Base-by-base conservation (phyloP, 1,139 yeast genomes). In the Suhomyces maxii region DNA sequence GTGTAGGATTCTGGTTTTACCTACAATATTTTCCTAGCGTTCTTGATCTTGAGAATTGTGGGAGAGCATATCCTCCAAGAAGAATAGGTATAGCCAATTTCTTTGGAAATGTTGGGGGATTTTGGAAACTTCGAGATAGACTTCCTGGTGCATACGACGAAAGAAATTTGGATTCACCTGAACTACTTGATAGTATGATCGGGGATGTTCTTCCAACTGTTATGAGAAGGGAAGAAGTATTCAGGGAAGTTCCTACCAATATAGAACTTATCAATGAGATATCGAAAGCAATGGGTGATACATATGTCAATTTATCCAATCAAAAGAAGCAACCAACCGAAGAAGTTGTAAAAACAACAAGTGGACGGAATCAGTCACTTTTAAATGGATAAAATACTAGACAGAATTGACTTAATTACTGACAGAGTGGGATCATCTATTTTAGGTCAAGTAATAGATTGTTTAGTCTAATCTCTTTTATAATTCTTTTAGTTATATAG, bases 41-140 rank as follows among this genome's bases (percentile, higher is more conserved):
- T 1, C 60, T 56, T 40, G 53, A 59, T 28, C 48, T 66, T 23
- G 49, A 56, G 32, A 71, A 71, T 50, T 46, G 62, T 13, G 80
- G 79, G 0, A 53, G 73, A 50, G 77, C 82, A 0, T 71, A 65
- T 47, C 73, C 77, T 3, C 82, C 82, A n/a, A 61, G 80, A 55
- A 54, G 80, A 46, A 59, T 72, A 39, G 71, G 71, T 6, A 51
- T 68, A 8, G 47, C 53, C 25, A 48, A 51, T 10, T 59, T 60
- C 42, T 54, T 65, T 46, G 48, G 53, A 26, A 57, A 64, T 43
- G 54, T 59, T 5, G 72, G 71, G 1, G 72, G 71, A 9, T 69
- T 69, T 47, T 71, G 76, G 76, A 60, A 56, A 37, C 53, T 71
- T 9, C 43, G 48, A 0, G 63, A 66, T 25, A 57, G 48, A 34